phyloP scores from a whole-genome alignment of 2,329 filamentous ascomycete genomes.

The Escovopsis sp. region DNA sequence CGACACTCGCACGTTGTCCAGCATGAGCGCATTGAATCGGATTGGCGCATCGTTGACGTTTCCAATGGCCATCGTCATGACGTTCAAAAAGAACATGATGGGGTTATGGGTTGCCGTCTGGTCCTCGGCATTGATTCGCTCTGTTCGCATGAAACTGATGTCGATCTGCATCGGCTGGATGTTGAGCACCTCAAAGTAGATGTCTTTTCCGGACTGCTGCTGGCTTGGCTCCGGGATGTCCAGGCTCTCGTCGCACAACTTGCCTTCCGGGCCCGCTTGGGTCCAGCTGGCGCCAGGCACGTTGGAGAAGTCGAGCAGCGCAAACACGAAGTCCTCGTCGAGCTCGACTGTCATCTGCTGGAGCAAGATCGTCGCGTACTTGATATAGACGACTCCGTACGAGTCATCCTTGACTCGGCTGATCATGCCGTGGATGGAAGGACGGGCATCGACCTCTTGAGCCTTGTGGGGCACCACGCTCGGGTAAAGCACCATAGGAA shows the following conservation, averaged over 20 bases:
- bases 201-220: conserved; percentile 74
- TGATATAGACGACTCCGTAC: conserved; percentile 95
- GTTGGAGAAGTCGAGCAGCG: conserved; percentile 86
- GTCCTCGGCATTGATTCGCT: conserved; percentile 91
- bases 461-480: conserved; percentile 96
- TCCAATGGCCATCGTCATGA: conserved; percentile 97
- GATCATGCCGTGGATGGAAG: conserved; percentile 81
- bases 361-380: conserved; percentile 84
- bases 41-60: conserved; percentile 98
- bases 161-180: conserved; percentile 97
- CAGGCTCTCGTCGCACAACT: conserved; percentile 75
- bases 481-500: conserved; percentile 92
- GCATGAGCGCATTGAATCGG: conserved; percentile 78
- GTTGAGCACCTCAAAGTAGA: conserved; percentile 95
- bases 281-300: conserved; percentile 77
- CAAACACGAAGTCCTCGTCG: conserved; percentile 96
- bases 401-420: conserved; percentile 96
- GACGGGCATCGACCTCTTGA: conserved; percentile 90
- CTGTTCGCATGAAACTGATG: conserved; percentile 90
- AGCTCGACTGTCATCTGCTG: conserved; percentile 98
- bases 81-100: conserved; percentile 96
- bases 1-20: conserved; percentile 91
- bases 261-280: conserved; percentile 55
- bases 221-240: conserved; percentile 86
- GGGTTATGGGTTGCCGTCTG: conserved; percentile 83